Percentiles rank a stretch among this genome's conserved stretches.
Evolutionary conservation across 768 basidiomycete genomes (phyloP).

Genomic region (Pisolithus orientalis): DNA sequence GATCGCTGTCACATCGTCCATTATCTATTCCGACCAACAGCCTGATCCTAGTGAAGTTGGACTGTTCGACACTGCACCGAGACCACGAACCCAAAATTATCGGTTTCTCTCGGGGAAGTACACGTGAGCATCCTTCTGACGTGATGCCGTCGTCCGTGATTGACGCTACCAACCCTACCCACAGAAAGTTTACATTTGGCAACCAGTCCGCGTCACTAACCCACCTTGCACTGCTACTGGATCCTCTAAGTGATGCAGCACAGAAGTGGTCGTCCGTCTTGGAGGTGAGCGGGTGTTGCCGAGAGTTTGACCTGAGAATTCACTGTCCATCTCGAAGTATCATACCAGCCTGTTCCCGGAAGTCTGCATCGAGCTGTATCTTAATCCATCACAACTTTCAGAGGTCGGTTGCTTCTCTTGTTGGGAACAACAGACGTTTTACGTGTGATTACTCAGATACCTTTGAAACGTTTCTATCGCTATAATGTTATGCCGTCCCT

Average conservation of each 20-base stretch:
- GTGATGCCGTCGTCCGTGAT: neutral
- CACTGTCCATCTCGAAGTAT: neutral
- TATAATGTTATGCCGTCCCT: slow-evolving; percentile 57
- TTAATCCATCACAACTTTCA: slow-evolving; percentile 60
- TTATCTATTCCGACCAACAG: slow-evolving; percentile 63
- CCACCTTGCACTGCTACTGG: slow-evolving; percentile 67
- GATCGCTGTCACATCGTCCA: slow-evolving; percentile 60
- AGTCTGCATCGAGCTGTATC: slow-evolving; percentile 66
- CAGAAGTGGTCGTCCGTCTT: slow-evolving; percentile 84
- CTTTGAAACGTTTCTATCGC: slow-evolving; percentile 90
- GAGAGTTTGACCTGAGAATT: neutral
- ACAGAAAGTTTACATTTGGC: slow-evolving; percentile 66
- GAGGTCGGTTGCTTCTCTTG: slow-evolving; percentile 47
- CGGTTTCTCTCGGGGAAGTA: slow-evolving; percentile 50
- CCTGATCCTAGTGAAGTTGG: slow-evolving; percentile 71
- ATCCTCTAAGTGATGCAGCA: slow-evolving; percentile 79
- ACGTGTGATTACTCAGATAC: slow-evolving; percentile 45
- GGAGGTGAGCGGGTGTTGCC: slow-evolving; percentile 41
- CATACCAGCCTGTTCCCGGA: slow-evolving; percentile 46
- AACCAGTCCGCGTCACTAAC: slow-evolving; percentile 60
- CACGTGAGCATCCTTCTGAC: slow-evolving; percentile 43
- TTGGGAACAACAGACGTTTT: neutral
- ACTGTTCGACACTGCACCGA: slow-evolving; percentile 59
- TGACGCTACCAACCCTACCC: neutral
- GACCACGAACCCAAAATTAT: slow-evolving; percentile 58